Percentiles rank a stretch among this genome's conserved stretches.
Conservation (phyloP, 345 rosid species). For the Boechera stricta region DNA sequence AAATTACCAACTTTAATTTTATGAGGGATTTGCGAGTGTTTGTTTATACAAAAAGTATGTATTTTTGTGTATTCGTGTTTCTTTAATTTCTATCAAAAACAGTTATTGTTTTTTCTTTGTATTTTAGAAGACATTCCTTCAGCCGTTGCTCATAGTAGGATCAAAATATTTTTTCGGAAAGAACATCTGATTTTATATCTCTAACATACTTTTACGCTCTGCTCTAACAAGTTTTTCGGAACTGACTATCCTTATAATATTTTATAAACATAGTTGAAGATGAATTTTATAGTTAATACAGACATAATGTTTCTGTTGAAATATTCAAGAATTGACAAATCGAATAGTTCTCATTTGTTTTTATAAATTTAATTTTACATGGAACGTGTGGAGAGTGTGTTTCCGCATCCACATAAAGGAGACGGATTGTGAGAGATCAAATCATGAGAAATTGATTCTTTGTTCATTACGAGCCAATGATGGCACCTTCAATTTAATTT, state of each 20-base stretch:
- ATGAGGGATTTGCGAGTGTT: no score
- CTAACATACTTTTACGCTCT: neutral
- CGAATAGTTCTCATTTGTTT: neutral
- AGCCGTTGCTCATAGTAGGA: no score
- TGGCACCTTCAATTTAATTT: conserved; percentile 20
- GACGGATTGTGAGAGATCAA: conserved; percentile 33
- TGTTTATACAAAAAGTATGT: no score
- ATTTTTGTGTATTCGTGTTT: no score
- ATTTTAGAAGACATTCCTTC: no score
- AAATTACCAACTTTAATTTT: neutral
- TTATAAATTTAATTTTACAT: neutral
- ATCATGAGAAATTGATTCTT: conserved; percentile 40
- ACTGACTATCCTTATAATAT: neutral
- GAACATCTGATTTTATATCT: neutral
- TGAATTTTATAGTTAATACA: neutral
- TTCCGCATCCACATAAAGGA: conserved; percentile 39
- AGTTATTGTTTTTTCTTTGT: no score
- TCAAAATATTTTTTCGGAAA: no score
- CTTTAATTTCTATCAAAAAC: no score
- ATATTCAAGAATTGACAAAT: neutral
- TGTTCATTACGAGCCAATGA: conserved; percentile 43
- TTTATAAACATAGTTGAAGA: neutral
- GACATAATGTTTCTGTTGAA: neutral
- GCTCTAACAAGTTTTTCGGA: neutral
- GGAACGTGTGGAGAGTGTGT: conserved; percentile 39